A percentile compares a stretch with the other conserved stretches of the same genome.
phyloP scores from a whole-genome alignment of 2,329 filamentous ascomycete genomes.

The Pyrenochaeta sp. region DNA sequence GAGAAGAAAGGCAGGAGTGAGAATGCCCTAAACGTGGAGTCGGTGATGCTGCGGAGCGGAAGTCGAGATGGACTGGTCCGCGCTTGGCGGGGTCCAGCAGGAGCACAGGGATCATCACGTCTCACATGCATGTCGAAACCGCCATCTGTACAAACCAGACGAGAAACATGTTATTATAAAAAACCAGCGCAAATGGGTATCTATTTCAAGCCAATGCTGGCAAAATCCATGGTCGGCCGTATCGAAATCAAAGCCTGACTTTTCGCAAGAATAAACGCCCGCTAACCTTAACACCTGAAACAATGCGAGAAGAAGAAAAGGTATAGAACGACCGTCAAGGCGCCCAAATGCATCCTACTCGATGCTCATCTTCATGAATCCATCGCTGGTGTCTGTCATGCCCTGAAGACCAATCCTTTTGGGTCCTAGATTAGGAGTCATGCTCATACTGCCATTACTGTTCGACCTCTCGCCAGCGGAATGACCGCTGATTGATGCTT shows the following conservation, averaged over 20 bases:
- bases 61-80: conserved; percentile 14
- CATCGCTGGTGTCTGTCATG: conserved; percentile 95
- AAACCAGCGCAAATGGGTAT: conserved; percentile 17
- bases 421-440: conserved; percentile 52
- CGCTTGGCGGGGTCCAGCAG: conserved; percentile 32
- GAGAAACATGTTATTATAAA: background rate
- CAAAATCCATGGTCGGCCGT: conserved; percentile 5
- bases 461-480: conserved; percentile 58
- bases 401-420: conserved; percentile 72
- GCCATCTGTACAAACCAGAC: too few relatives aligned
- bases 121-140: too few relatives aligned
- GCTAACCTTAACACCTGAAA: conserved; percentile 22
- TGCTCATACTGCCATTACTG: conserved; percentile 57
- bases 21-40: conserved; percentile 2
- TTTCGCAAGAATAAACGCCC: conserved; percentile 35
- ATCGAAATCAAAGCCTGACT: background rate
- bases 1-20: background rate
- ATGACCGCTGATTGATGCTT: conserved; percentile 61
- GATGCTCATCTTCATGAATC: conserved; percentile 96
- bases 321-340: background rate
- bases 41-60: conserved; percentile 28
- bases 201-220: conserved; percentile 12
- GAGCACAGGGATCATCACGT: conserved; percentile 20
- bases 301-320: conserved; percentile 5
- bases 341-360: conserved; percentile 66